Percentiles rank a stretch among this genome's conserved stretches.
phyloP scores from a whole-genome alignment of 345 rosid genomes.

The Populus alba region DNA sequence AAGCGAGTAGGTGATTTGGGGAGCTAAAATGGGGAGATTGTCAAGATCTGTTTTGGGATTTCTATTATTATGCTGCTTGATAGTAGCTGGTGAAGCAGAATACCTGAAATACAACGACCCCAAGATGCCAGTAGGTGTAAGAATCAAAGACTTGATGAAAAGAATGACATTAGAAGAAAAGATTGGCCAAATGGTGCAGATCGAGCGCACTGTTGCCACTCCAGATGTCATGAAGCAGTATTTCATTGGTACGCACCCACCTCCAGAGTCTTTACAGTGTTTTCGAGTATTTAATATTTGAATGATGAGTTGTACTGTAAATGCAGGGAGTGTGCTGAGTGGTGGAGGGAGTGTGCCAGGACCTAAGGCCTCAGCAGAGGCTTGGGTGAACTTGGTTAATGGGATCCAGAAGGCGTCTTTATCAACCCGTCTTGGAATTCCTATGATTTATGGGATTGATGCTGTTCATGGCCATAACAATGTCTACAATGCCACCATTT shows the following conservation, averaged over 20 bases:
- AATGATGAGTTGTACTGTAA: not conserved
- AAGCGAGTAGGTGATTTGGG: not conserved
- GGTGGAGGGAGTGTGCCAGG: constrained; percentile 31
- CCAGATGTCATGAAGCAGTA: constrained; percentile 37
- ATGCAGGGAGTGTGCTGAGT: constrained; percentile 24
- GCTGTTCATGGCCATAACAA: constrained; percentile 33
- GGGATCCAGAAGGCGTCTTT: constrained; percentile 21
- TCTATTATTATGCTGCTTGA: constrained; percentile 19
- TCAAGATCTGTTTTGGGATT: constrained; percentile 13
- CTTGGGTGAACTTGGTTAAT: constrained; percentile 22
- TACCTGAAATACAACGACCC: constrained; percentile 24
- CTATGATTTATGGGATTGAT: constrained; percentile 32
- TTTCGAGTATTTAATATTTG: not conserved
- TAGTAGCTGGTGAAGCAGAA: not conserved
- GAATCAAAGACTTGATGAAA: constrained; percentile 43
- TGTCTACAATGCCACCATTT: constrained; percentile 29
- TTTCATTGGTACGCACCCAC: constrained; percentile 35
- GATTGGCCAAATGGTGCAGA: constrained; percentile 56
- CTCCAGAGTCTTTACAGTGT: not conserved
- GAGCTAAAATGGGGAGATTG: constrained; percentile 19
- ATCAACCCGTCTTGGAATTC: constrained; percentile 28
- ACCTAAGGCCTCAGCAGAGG: constrained; percentile 22
- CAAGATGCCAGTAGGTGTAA: constrained; percentile 25
- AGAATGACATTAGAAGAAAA: constrained; percentile 51
- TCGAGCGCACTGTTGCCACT: constrained; percentile 42